A percentile compares a stretch with the other conserved stretches of the same genome.
These are phyloP conservation scores for Carex arenaria DNA, from an alignment of 202 grass and related monocot genomes.

Conservation along the genomic window DNA sequence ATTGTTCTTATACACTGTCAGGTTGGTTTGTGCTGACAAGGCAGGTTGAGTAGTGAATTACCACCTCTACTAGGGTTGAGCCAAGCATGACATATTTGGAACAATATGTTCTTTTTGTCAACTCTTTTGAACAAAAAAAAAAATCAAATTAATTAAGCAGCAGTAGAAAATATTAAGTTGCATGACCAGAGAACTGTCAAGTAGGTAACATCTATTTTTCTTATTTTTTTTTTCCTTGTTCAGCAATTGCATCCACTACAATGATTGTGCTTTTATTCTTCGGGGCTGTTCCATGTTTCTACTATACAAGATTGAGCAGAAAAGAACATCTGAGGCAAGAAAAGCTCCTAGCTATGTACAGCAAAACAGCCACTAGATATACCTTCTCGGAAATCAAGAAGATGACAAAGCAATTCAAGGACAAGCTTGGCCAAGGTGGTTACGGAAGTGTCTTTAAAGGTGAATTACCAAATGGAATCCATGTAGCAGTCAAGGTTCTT, in stretches of 20 bases:
- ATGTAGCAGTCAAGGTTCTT: conserved; percentile 40
- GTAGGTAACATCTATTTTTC: not conserved
- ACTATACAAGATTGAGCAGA: not conserved
- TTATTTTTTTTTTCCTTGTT: not conserved
- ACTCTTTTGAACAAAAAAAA: too few relatives aligned
- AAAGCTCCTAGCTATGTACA: conserved; percentile 29
- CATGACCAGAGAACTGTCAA: too few relatives aligned
- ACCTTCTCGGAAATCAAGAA: conserved; percentile 36
- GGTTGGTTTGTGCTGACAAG: too few relatives aligned
- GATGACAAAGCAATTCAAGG: conserved; percentile 35
- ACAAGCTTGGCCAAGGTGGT: conserved; percentile 44
- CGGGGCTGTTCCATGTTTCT: not conserved
- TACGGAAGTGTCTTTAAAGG: conserved; percentile 51
- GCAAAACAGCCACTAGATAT: conserved; percentile 30
- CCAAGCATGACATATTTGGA: too few relatives aligned
- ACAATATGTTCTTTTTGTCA: too few relatives aligned
- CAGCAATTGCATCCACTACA: not conserved
- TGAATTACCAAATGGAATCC: conserved; percentile 34
- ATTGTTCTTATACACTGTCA: too few relatives aligned
- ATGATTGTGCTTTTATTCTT: conserved; percentile 7
- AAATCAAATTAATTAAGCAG: too few relatives aligned
- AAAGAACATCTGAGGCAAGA: conserved; percentile 24
- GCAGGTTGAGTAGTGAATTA: too few relatives aligned
- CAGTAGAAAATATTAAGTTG: too few relatives aligned
- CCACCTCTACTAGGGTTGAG: too few relatives aligned